phyloP scores from a whole-genome alignment of 305 asterid species.

The Fraxinus paxiana region DNA sequence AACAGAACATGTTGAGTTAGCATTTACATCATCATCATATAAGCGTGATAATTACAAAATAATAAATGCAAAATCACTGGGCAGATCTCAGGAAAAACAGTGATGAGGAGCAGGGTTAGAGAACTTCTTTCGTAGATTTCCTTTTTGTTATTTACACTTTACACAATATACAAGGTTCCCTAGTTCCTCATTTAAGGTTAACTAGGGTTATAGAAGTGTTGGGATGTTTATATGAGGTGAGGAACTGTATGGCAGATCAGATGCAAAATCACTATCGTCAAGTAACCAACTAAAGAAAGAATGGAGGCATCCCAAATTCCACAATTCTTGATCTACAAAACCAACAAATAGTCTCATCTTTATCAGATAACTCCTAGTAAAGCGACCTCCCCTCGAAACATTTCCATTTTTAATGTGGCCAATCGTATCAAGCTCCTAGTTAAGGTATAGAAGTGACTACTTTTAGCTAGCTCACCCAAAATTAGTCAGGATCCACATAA shows the following conservation, averaged over 20 bases:
- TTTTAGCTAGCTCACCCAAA: neutral
- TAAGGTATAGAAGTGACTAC: neutral
- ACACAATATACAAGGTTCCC: neutral
- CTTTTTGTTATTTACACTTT: neutral
- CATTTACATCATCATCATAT: neutral
- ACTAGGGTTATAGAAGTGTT: neutral
- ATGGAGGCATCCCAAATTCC: neutral
- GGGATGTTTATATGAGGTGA: neutral
- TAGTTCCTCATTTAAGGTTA: neutral
- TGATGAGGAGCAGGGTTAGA: neutral
- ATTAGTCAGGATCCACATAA: conserved; percentile 7
- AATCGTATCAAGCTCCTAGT: neutral
- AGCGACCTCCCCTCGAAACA: neutral
- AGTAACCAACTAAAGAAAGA: neutral
- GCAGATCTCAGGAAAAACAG: neutral
- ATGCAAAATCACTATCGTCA: neutral
- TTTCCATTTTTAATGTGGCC: neutral
- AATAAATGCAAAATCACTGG: neutral
- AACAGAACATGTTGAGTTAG: conserved; percentile 8
- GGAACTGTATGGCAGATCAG: neutral
- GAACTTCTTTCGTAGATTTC: neutral
- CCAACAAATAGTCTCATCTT: neutral
- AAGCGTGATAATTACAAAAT: neutral
- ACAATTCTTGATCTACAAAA: conserved; percentile 10
- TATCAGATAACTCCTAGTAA: neutral